Conservation (phyloP, 805 yeast genomes). For the Blastobotrys muscicola region DNA sequence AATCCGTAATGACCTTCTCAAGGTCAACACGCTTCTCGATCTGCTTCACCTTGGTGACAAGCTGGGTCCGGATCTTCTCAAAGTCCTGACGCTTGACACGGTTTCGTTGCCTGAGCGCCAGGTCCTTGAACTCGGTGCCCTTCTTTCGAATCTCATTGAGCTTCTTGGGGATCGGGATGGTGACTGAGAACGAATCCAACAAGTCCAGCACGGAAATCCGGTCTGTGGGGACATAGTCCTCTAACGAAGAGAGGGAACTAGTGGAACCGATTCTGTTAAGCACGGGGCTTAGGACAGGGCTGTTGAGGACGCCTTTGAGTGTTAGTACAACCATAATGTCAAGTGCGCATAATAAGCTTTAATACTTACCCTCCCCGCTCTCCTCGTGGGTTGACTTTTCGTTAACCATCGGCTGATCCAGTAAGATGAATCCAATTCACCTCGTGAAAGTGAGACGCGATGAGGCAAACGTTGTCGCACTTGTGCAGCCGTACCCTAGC, state of each 20-base stretch:
- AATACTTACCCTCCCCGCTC: too few relatives aligned
- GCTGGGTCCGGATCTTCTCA: constrained; percentile 20
- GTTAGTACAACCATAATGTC: too few relatives aligned
- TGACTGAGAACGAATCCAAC: constrained; percentile 25
- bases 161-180: constrained; percentile 18
- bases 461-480: too few relatives aligned
- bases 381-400: too few relatives aligned
- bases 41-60: constrained; percentile 21
- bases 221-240: constrained; percentile 15
- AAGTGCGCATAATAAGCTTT: too few relatives aligned
- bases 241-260: not conserved
- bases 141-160: constrained; percentile 17
- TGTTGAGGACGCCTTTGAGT: too few relatives aligned
- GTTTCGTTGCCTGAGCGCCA: constrained; percentile 20
- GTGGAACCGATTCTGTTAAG: too few relatives aligned
- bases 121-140: constrained; percentile 20
- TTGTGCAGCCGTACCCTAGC: too few relatives aligned
- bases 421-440: too few relatives aligned
- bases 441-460: too few relatives aligned
- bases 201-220: constrained; percentile 26
- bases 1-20: constrained; percentile 27
- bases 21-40: constrained; percentile 22
- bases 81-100: constrained; percentile 25
- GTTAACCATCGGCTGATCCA: too few relatives aligned
- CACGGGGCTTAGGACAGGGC: too few relatives aligned